Conservation (phyloP, 2,329 filamentous ascomycete genomes). For the Claviceps paspali region DNA sequence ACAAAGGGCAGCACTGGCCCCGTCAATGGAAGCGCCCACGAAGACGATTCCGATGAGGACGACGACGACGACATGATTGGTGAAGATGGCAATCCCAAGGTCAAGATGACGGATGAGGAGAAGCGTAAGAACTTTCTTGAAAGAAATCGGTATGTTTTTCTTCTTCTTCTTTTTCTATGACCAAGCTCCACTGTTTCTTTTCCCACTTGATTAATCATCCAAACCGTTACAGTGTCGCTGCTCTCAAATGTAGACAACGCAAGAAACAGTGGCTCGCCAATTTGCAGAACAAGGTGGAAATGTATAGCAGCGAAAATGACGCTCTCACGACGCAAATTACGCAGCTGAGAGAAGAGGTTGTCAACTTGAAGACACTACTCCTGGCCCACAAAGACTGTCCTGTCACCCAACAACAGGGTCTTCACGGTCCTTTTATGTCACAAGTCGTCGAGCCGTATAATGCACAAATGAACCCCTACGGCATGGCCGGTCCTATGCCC, state of each 20-base stretch:
- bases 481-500: slow-evolving; percentile 36
- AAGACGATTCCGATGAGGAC: slow-evolving; percentile 35
- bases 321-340: slow-evolving; percentile 69
- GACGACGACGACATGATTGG: slow-evolving; percentile 33
- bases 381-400: slow-evolving; percentile 94
- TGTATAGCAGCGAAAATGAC: slow-evolving; percentile 87
- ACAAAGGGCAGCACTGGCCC: slow-evolving; percentile 31
- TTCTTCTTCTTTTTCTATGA: too few relatives aligned
- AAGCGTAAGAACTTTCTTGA: slow-evolving; percentile 98
- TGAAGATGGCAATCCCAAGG: slow-evolving; percentile 41
- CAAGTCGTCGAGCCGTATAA: slow-evolving; percentile 39
- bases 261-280: slow-evolving; percentile 99
- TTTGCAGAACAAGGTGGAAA: slow-evolving; percentile 83
- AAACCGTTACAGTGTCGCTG: slow-evolving; percentile 57
- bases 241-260: slow-evolving; percentile 88
- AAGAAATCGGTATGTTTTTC: slow-evolving; percentile 64
- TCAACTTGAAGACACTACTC: slow-evolving; percentile 83
- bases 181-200: too few relatives aligned
- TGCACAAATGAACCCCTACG: slow-evolving; percentile 43
- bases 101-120: slow-evolving; percentile 95
- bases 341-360: slow-evolving; percentile 77
- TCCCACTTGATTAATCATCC: not conserved
- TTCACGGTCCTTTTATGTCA: slow-evolving; percentile 43
- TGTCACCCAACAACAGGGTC: slow-evolving; percentile 66
- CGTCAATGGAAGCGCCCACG: slow-evolving; percentile 24